Percentiles rank a stretch among this genome's conserved stretches.
phyloP scores from a whole-genome alignment of 1,139 yeast species.

The Sugiyamaella paludigena region DNA sequence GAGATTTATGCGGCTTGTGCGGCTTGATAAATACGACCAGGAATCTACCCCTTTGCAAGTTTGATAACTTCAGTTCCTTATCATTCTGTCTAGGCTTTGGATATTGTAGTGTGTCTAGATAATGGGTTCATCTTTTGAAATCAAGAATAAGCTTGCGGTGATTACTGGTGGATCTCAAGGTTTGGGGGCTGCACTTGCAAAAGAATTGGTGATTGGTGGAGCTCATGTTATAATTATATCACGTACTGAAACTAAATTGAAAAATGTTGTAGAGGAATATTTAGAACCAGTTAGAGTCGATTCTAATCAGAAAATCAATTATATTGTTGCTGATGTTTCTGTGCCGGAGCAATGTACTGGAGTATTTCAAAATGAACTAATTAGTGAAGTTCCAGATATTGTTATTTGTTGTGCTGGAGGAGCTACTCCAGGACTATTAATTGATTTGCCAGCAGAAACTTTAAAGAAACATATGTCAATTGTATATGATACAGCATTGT shows the following conservation, averaged over 20 bases:
- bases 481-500: conserved; percentile 73
- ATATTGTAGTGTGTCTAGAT: too few relatives aligned
- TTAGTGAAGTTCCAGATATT: conserved; percentile 55
- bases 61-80: too few relatives aligned
- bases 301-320: conserved; percentile 42
- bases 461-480: conserved; percentile 59
- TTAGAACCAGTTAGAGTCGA: conserved; percentile 38
- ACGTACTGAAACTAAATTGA: conserved; percentile 60
- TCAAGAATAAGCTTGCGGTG: conserved; percentile 51
- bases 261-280: conserved; percentile 44
- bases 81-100: too few relatives aligned
- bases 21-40: too few relatives aligned
- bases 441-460: conserved; percentile 60
- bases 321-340: conserved; percentile 66
- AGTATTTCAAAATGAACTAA: conserved; percentile 39
- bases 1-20: too few relatives aligned
- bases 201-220: conserved; percentile 51
- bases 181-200: conserved; percentile 77
- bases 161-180: conserved; percentile 97
- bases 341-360: conserved; percentile 49
- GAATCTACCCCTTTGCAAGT: too few relatives aligned
- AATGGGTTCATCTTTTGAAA: conserved; percentile 4
- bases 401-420: conserved; percentile 88
- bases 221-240: conserved; percentile 74
- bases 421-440: conserved; percentile 73